A percentile compares a stretch with the other conserved stretches of the same genome.
phyloP scores from a whole-genome alignment of 805 yeast species.

The Kockiozyma suomiensis region DNA sequence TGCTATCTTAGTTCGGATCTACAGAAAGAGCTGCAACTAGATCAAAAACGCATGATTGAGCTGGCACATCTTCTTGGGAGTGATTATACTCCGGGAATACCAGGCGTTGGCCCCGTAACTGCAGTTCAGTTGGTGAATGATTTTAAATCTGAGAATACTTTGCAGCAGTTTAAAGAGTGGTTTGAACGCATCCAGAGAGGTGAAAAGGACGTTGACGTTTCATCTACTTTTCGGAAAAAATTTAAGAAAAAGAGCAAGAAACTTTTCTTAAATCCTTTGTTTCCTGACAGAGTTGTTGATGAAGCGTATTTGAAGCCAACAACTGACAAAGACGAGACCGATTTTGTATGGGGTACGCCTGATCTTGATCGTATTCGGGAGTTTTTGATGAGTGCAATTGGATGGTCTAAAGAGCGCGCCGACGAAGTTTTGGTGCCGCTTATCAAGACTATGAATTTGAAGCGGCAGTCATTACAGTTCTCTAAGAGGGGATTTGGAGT shows the following conservation, averaged over 20 bases:
- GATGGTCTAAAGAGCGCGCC: slow-evolving; percentile 76
- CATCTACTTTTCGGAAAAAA: slow-evolving; percentile 58
- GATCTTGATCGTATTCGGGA: slow-evolving; percentile 76
- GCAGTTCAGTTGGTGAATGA: slow-evolving; percentile 90
- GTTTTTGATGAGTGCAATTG: slow-evolving; percentile 67
- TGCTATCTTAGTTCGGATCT: slow-evolving; percentile 67
- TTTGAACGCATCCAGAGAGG: slow-evolving; percentile 51
- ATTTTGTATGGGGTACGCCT: slow-evolving; percentile 89
- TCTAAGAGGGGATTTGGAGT: slow-evolving; percentile 11
- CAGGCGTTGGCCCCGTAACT: slow-evolving; percentile 91
- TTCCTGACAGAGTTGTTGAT: slow-evolving; percentile 69
- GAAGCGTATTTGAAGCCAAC: slow-evolving; percentile 80
- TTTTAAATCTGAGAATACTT: slow-evolving; percentile 57
- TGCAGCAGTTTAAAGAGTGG: slow-evolving; percentile 55
- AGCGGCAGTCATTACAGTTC: slow-evolving; percentile 37
- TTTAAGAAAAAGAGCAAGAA: slow-evolving; percentile 59
- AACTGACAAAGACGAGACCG: slow-evolving; percentile 77
- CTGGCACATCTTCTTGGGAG: slow-evolving; percentile 86
- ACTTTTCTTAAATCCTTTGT: slow-evolving; percentile 58
- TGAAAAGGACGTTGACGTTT: slow-evolving; percentile 46
- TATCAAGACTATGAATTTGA: slow-evolving; percentile 72
- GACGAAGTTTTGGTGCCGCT: slow-evolving; percentile 87
- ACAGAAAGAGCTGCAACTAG: slow-evolving; percentile 64
- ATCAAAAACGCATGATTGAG: slow-evolving; percentile 66
- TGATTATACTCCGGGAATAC: slow-evolving; percentile 91